phyloP scores from a whole-genome alignment of 1,284 basidiomycete species.

The Ganoderma boninense region DNA sequence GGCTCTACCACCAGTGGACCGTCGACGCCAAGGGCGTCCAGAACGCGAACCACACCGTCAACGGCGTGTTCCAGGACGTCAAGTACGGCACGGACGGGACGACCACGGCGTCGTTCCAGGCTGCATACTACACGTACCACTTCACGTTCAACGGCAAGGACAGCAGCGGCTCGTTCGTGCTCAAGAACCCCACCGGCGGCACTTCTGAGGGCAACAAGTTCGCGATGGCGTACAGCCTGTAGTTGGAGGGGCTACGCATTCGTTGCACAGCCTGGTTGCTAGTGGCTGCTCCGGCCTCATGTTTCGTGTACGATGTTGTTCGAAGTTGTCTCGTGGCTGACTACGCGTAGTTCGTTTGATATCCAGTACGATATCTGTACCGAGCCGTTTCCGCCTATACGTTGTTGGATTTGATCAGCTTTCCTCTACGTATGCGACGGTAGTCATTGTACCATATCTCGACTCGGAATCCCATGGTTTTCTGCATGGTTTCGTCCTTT shows the following conservation, averaged over 20 bases:
- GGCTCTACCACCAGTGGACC: conserved; percentile 18
- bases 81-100: background rate
- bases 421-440: too few species aligned
- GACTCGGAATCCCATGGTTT: too few species aligned
- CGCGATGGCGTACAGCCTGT: background rate
- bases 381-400: too few species aligned
- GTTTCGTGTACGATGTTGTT: too few species aligned
- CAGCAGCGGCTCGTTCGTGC: background rate
- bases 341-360: too few species aligned
- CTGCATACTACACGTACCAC: background rate
- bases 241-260: background rate
- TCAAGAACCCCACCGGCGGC: background rate
- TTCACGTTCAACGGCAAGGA: background rate
- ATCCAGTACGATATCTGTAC: too few species aligned
- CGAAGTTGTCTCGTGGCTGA: too few species aligned
- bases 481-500: too few species aligned
- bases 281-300: too few species aligned
- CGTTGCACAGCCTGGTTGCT: too few species aligned
- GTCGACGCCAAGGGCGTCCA: background rate
- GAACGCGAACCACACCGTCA: conserved; percentile 1
- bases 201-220: background rate
- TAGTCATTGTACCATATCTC: too few species aligned
- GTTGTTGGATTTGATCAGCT: too few species aligned
- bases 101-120: background rate
- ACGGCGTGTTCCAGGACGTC: conserved; percentile 1